These are phyloP conservation scores for Umbelopsis sp. DNA, from an alignment of 192 early-diverging fungal genomes.

Conservation along the genomic window DNA sequence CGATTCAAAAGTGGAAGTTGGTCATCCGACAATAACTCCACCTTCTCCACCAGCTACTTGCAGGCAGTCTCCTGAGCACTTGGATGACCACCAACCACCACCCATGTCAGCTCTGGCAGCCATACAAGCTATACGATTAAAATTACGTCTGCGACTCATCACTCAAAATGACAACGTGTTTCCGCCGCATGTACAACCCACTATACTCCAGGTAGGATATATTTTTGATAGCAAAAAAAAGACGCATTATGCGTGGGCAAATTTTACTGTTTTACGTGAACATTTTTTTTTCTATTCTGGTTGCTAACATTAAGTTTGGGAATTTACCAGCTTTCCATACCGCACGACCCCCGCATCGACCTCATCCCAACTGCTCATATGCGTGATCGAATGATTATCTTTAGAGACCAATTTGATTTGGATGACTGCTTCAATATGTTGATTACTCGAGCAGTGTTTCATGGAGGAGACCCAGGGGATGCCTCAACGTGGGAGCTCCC, in stretches of 20 bases:
- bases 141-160: conserved; percentile 25
- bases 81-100: background rate
- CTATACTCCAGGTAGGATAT: conserved; percentile 29
- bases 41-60: background rate
- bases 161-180: conserved; percentile 21
- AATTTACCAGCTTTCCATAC: conserved; percentile 29
- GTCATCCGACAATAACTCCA: background rate
- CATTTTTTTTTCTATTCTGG: conserved; percentile 3
- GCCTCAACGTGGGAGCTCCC: conserved; percentile 38
- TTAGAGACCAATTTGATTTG: conserved; percentile 39
- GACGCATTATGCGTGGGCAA: background rate
- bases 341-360: conserved; percentile 44
- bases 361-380: conserved; percentile 35
- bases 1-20: background rate
- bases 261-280: background rate
- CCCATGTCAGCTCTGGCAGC: conserved; percentile 21
- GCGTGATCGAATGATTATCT: conserved; percentile 47
- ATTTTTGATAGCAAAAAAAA: background rate
- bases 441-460: conserved; percentile 25
- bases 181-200: conserved; percentile 25
- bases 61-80: background rate
- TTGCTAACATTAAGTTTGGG: background rate
- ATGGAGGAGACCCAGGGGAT: conserved; percentile 36
- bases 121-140: conserved; percentile 29
- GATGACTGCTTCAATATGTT: conserved; percentile 38